Evolutionary conservation across 2,329 filamentous ascomycete species (phyloP).

Genomic region (Penicillium italicum): DNA sequence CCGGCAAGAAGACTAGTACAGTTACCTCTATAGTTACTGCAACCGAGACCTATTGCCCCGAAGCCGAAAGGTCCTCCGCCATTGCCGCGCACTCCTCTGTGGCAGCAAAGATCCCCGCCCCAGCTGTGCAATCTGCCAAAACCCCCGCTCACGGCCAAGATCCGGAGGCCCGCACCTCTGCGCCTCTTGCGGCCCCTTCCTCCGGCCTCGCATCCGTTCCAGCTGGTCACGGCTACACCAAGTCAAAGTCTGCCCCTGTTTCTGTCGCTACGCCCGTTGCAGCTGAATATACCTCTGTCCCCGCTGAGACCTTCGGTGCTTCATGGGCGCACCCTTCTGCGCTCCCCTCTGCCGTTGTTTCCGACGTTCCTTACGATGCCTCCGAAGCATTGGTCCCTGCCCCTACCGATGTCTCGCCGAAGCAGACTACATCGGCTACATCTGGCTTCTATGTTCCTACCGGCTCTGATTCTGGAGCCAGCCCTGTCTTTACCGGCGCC

Average conservation of each 20-base stretch:
- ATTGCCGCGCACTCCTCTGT: neutral
- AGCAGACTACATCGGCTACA: neutral
- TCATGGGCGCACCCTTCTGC: neutral
- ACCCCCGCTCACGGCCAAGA: neutral
- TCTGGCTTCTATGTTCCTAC: neutral
- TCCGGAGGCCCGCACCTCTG: neutral
- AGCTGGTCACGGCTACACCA: neutral
- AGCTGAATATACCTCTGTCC: neutral
- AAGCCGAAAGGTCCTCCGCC: neutral
- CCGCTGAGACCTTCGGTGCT: neutral
- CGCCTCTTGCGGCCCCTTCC: neutral
- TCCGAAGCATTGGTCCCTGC: neutral
- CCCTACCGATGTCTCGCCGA: neutral
- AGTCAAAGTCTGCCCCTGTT: neutral
- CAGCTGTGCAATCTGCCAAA: neutral
- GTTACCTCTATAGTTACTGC: constrained; percentile 11
- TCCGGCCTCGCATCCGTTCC: neutral
- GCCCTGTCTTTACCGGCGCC: constrained; percentile 6
- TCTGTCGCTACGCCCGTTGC: neutral
- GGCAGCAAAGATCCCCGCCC: neutral
- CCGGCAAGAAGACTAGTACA: constrained; percentile 5
- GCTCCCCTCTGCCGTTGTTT: neutral
- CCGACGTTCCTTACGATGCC: neutral
- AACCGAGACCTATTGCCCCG: constrained; percentile 21
- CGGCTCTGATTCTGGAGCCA: neutral